Conservation (phyloP, 2,329 filamentous ascomycete genomes). For the Dactylellina leptospora region DNA sequence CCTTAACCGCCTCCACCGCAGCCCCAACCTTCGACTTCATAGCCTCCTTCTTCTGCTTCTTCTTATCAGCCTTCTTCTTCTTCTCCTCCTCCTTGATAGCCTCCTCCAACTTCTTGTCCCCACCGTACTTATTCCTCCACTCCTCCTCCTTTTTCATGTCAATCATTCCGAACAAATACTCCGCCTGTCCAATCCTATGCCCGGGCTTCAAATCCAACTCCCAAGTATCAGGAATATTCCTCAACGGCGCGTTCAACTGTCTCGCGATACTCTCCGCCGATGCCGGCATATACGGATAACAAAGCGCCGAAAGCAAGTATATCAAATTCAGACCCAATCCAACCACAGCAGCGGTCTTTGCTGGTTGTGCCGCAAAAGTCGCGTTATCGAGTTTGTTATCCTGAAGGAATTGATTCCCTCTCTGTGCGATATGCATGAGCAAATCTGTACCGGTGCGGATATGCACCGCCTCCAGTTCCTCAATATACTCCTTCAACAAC, state of each 20-base stretch:
- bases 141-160: slow-evolving; percentile 81
- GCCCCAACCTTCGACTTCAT: slow-evolving; percentile 44
- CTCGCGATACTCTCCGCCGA: slow-evolving; percentile 77
- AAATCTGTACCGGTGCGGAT: slow-evolving; percentile 73
- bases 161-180: slow-evolving; percentile 81
- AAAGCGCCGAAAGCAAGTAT: slow-evolving; percentile 79
- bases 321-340: slow-evolving; percentile 85
- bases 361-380: slow-evolving; percentile 67
- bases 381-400: slow-evolving; percentile 67
- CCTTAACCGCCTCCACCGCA: slow-evolving; percentile 23
- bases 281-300: slow-evolving; percentile 85
- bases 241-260: slow-evolving; percentile 73
- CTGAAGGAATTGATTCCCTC: slow-evolving; percentile 69
- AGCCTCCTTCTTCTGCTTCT: slow-evolving; percentile 79
- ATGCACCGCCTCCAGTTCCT: slow-evolving; percentile 75
- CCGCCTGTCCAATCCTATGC: slow-evolving; percentile 81
- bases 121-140: slow-evolving; percentile 80
- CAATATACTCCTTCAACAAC: slow-evolving; percentile 72
- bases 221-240: slow-evolving; percentile 75
- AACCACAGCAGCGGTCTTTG: slow-evolving; percentile 69
- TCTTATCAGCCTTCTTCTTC: slow-evolving; percentile 66
- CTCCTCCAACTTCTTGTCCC: slow-evolving; percentile 64
- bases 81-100: slow-evolving; percentile 59
- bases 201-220: slow-evolving; percentile 71
- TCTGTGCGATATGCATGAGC: slow-evolving; percentile 72